These are phyloP conservation scores for Colletotrichum melonis DNA, from an alignment of 2,329 filamentous ascomycete species.

Conservation along the genomic window DNA sequence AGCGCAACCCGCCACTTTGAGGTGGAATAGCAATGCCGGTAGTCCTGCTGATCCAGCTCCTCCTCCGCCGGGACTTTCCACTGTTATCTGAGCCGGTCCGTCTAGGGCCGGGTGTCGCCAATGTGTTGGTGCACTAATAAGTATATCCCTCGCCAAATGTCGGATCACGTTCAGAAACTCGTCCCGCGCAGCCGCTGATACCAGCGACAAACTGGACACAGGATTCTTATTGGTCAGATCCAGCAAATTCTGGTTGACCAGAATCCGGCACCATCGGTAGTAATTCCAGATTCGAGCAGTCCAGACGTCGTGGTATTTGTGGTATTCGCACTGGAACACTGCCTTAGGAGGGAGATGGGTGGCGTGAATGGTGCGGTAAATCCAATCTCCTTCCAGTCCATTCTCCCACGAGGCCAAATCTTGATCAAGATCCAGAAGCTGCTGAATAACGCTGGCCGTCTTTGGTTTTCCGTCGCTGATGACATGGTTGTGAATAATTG, in stretches of 20 bases:
- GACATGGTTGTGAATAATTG: slow-evolving; percentile 46
- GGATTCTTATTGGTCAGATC: slow-evolving; percentile 52
- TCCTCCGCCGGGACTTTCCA: slow-evolving; percentile 50
- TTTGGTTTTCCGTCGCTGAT: slow-evolving; percentile 51
- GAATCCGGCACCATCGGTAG: slow-evolving; percentile 68
- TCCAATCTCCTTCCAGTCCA: slow-evolving; percentile 48
- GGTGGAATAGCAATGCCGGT: slow-evolving; percentile 60
- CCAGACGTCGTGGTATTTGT: slow-evolving; percentile 66
- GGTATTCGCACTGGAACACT: slow-evolving; percentile 64
- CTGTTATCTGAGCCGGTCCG: slow-evolving; percentile 47
- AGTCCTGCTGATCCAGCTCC: slow-evolving; percentile 61
- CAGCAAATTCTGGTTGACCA: slow-evolving; percentile 62
- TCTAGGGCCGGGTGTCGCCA: slow-evolving; percentile 62
- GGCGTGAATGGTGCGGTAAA: slow-evolving; percentile 47
- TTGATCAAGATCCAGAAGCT: slow-evolving; percentile 53
- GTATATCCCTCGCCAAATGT: slow-evolving; percentile 54
- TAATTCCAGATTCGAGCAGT: slow-evolving; percentile 68
- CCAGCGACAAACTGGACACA: slow-evolving; percentile 46
- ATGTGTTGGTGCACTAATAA: slow-evolving; percentile 60
- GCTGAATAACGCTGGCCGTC: slow-evolving; percentile 49
- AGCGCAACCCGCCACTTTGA: slow-evolving; percentile 59
- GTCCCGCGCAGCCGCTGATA: slow-evolving; percentile 44
- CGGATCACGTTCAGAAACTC: slow-evolving; percentile 48
- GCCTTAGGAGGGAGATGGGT: slow-evolving; percentile 50
- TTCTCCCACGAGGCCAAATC: slow-evolving; percentile 54